Base-by-base conservation (phyloP, 139 green algal genomes). In the Pseudopediastrum boryanum region DNA sequence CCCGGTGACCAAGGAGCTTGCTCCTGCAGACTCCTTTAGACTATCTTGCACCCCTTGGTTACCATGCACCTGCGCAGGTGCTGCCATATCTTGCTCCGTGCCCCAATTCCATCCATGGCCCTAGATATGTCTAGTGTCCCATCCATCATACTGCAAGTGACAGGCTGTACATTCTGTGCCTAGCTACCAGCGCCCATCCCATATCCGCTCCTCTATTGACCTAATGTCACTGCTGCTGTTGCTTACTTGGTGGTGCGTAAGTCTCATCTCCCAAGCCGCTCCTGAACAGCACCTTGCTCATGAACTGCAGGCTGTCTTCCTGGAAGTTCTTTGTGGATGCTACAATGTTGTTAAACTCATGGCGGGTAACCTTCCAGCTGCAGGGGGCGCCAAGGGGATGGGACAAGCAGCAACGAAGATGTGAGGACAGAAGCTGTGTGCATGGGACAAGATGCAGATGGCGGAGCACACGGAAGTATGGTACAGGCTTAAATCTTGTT, bases 221-320 rank as follows among this genome's bases (percentile, higher is more conserved):
- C n/a, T n/a, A n/a, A n/a, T n/a, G n/a, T n/a, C n/a, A n/a, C 12
- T 62, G 52, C 54, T 21, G 54, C 63, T 31, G 25, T 36, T 19
- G 50, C 71, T 78, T 13, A 91, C 88, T 88, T 62, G 81, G 65
- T 27, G 93, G 94, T 63, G 98, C 78, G 77, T 96, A 97, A 0
- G 94, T 98, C 63, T 94, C 88, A 48, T 98, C 84, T 1, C 94
- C 94, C 71, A 98, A 80, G 29, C 94, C 94, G 27, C 89, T 93
- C 10, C 87, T 78, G 7, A 75, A 52, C 42, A 95, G 78, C 39
- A 98, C 90, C 72, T 94, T 95, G 43, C 86, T 65, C 83, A 98
- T 94, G 44, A 98, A 98, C 10, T 90, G 77, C 56, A 98, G 70
- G 43, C 54, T 86, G 59, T 93, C 78, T 21, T 88, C 77, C 29